Evolutionary conservation across 2,329 filamentous ascomycete species (phyloP).

Genomic region (Fusarium sororula): DNA sequence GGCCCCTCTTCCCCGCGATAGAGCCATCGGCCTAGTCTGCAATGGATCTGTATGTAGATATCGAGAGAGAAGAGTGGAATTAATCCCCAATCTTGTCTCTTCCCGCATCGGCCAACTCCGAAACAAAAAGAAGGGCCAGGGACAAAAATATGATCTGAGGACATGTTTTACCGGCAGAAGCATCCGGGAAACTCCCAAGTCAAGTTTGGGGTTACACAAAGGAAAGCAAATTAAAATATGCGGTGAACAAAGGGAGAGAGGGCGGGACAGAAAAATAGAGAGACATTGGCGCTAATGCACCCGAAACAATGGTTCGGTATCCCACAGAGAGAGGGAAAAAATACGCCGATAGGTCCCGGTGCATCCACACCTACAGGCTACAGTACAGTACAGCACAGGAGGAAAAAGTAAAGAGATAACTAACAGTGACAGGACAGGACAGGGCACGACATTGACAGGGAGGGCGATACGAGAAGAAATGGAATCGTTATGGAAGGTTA

Average conservation of each 20-base stretch:
- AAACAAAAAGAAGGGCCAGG: neutral
- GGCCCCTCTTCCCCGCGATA: slow-evolving; percentile 29
- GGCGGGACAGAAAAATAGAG: neutral
- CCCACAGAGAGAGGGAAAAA: neutral
- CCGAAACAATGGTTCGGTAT: slow-evolving; percentile 36
- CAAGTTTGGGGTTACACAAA: neutral
- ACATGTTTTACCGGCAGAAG: slow-evolving; percentile 6
- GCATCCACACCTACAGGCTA: neutral
- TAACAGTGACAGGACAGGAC: neutral
- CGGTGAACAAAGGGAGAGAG: slow-evolving; percentile 1
- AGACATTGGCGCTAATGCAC: slow-evolving; percentile 25
- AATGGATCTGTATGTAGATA: neutral
- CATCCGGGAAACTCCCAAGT: neutral
- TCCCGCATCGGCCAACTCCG: slow-evolving; percentile 11
- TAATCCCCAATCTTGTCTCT: slow-evolving; percentile 20
- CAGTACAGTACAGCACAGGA: neutral
- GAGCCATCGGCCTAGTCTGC: neutral
- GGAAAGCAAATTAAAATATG: neutral
- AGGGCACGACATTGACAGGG: neutral
- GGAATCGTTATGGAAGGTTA: neutral
- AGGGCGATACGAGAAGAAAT: neutral
- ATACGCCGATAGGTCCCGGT: slow-evolving; percentile 5
- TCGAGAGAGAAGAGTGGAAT: neutral
- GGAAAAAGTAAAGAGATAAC: neutral
- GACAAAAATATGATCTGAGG: neutral